Evolutionary conservation across 176 grass and related monocot genomes (phyloP).

Genomic region (Triticum timopheevii): DNA sequence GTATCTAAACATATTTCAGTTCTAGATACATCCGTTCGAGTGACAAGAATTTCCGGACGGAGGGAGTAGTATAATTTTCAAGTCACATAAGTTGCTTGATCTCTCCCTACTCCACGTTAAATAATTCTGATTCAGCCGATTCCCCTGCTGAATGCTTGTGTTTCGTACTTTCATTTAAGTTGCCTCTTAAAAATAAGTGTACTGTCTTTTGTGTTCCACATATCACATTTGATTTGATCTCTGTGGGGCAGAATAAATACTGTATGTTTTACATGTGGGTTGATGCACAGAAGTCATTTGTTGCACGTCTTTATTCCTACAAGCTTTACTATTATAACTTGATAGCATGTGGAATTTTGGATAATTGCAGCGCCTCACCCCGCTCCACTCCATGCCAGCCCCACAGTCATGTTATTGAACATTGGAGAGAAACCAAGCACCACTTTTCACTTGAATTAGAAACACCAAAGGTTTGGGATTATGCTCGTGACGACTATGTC

Average conservation of each 20-base stretch:
- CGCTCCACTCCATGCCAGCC: no score
- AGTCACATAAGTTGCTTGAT: not conserved
- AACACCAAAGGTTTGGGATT: no score
- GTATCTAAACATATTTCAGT: no score
- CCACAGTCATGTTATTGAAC: no score
- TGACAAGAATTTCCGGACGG: no score
- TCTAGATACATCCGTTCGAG: no score
- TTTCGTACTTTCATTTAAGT: not conserved
- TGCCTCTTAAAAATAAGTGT: not conserved
- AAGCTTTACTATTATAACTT: not conserved
- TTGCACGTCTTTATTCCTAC: not conserved
- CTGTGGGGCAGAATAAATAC: not conserved
- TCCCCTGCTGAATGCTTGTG: conserved; percentile 1
- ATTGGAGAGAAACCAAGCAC: no score
- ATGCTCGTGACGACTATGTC: no score
- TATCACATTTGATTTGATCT: not conserved
- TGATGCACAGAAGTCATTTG: not conserved
- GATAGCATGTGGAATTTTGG: not conserved
- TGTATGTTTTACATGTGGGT: not conserved
- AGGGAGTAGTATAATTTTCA: no score
- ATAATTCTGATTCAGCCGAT: not conserved
- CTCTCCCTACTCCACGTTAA: not conserved
- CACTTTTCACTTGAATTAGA: no score
- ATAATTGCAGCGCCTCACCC: no score
- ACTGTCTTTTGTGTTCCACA: not conserved